Percentiles rank a stretch among this genome's conserved stretches.
These are phyloP conservation scores for Rosa chinensis DNA, from an alignment of 306 rosid species.

Conservation along the genomic window DNA sequence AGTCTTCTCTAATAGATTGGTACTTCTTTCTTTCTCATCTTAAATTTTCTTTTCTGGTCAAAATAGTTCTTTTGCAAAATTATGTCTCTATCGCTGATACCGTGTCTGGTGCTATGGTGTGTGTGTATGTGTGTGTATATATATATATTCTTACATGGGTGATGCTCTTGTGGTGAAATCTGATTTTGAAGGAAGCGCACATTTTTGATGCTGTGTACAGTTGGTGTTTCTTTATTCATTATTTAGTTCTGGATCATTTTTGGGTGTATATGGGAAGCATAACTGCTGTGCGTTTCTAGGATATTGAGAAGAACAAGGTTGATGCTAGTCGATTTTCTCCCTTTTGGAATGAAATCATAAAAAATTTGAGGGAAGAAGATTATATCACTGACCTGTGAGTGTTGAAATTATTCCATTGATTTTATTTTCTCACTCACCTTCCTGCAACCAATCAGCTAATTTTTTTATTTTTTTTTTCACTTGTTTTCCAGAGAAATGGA, in stretches of 20 bases:
- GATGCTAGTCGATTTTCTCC: slow-evolving; percentile 90
- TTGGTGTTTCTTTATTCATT: not conserved
- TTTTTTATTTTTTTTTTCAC: not conserved
- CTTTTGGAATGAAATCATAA: slow-evolving; percentile 88
- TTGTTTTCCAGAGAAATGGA: slow-evolving; percentile 69
- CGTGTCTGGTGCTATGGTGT: not conserved
- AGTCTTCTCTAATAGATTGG: not conserved
- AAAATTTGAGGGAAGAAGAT: slow-evolving; percentile 91
- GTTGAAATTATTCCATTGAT: slow-evolving; percentile 3
- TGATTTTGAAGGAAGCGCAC: not conserved
- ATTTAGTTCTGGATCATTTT: not conserved
- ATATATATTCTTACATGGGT: not conserved
- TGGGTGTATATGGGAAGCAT: slow-evolving; percentile 18
- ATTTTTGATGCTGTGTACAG: not conserved
- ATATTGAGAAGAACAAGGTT: slow-evolving; percentile 53
- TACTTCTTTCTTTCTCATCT: not conserved
- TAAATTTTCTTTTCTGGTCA: not conserved
- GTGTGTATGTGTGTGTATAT: too few relatives aligned
- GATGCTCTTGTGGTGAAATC: not conserved
- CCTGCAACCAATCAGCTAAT: not conserved
- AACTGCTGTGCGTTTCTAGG: slow-evolving; percentile 45
- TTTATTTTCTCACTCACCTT: not conserved
- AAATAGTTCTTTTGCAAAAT: not conserved
- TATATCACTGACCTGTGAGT: slow-evolving; percentile 87
- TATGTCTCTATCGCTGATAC: not conserved